phyloP scores from a whole-genome alignment of 2,329 filamentous ascomycete genomes.

The Pseudocercospora vitis region DNA sequence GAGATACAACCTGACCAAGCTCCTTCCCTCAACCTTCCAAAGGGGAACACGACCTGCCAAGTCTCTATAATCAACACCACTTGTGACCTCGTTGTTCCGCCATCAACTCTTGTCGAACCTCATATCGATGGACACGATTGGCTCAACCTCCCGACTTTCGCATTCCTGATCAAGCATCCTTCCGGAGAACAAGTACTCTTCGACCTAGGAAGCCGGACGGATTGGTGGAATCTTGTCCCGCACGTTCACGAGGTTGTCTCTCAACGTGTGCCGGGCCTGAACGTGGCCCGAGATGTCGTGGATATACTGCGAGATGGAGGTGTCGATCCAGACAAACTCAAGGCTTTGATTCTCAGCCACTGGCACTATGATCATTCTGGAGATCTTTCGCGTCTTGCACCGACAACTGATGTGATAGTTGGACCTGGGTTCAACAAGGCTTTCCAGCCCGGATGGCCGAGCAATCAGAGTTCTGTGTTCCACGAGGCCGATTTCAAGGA shows the following conservation, averaged over 20 bases:
- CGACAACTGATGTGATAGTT: slow-evolving; percentile 50
- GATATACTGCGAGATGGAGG: slow-evolving; percentile 40
- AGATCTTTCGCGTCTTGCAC: slow-evolving; percentile 50
- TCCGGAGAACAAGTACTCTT: slow-evolving; percentile 41
- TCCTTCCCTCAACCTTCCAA: slow-evolving; percentile 20
- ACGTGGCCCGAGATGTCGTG: slow-evolving; percentile 33
- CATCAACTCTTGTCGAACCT: slow-evolving; percentile 79
- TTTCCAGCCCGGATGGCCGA: slow-evolving; percentile 52
- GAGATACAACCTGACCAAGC: slow-evolving; percentile 16
- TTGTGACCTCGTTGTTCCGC: slow-evolving; percentile 22
- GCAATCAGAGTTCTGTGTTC: slow-evolving; percentile 20
- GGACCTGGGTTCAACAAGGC: slow-evolving; percentile 53
- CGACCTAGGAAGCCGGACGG: slow-evolving; percentile 46
- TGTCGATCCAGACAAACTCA: slow-evolving; percentile 37
- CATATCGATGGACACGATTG: slow-evolving; percentile 24
- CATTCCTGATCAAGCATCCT: slow-evolving; percentile 21
- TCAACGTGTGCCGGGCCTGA: slow-evolving; percentile 26
- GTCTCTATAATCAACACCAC: slow-evolving; percentile 26
- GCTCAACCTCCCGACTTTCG: slow-evolving; percentile 25
- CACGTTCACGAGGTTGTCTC: slow-evolving; percentile 18
- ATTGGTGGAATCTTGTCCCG: slow-evolving; percentile 42
- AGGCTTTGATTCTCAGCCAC: slow-evolving; percentile 47
- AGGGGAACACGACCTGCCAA: slow-evolving; percentile 19
- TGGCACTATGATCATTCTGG: slow-evolving; percentile 55
- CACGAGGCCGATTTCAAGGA: slow-evolving; percentile 26